These are phyloP conservation scores for Sporobolomyces pararoseus DNA, from an alignment of 768 basidiomycete genomes.

Conservation along the genomic window DNA sequence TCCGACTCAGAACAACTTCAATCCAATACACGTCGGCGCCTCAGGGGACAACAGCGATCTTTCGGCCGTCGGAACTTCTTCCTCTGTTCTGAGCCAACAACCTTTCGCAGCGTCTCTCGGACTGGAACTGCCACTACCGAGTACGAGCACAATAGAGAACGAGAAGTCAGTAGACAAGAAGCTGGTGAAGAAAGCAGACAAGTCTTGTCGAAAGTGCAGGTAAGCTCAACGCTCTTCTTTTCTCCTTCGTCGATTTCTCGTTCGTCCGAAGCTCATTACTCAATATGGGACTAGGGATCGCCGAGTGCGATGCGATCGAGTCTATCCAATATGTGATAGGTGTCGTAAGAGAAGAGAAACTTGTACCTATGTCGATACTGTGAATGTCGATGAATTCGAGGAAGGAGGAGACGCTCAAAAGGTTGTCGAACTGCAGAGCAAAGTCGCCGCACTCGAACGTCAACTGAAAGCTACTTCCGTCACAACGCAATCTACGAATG, in stretches of 20 bases:
- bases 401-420: conserved; percentile 33
- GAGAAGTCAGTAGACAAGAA: background rate
- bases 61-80: no score
- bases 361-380: conserved; percentile 17
- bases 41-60: no score
- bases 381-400: conserved; percentile 25
- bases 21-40: background rate
- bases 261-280: background rate
- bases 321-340: conserved; percentile 23
- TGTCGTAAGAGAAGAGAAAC: conserved; percentile 24
- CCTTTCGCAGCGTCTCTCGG: no score
- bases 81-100: no score
- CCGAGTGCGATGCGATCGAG: conserved; percentile 30
- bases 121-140: background rate
- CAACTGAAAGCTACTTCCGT: no score
- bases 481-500: no score
- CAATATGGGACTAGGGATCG: conserved; percentile 4
- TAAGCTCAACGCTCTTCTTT: background rate
- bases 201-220: conserved; percentile 37
- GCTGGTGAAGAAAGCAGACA: conserved; percentile 28
- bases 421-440: conserved; percentile 12
- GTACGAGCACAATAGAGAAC: background rate
- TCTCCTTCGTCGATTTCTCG: background rate
- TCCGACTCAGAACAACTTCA: background rate
- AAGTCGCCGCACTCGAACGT: conserved; percentile 29